Conservation (phyloP, 176 grass and related monocot species). For the Oryza meridionalis region DNA sequence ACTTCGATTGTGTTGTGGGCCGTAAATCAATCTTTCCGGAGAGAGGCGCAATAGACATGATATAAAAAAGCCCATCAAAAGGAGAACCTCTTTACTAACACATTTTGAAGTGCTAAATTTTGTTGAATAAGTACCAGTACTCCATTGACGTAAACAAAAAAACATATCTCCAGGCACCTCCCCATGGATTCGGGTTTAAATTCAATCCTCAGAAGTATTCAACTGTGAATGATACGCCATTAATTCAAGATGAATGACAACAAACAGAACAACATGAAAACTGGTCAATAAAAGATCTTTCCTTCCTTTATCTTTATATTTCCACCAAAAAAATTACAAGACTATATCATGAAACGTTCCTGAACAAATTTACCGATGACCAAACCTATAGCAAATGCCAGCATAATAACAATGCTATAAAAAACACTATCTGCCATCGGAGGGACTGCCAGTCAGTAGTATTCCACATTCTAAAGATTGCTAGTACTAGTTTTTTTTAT, state of each 20-base stretch:
- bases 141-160: too few species aligned
- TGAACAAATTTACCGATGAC: constrained; percentile 39
- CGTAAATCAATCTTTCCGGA: too few species aligned
- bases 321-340: constrained; percentile 23
- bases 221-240: not conserved
- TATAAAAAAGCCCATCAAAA: too few species aligned
- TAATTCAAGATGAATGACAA: not conserved
- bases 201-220: not conserved
- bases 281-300: not conserved
- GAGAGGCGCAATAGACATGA: too few species aligned
- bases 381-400: constrained; percentile 25
- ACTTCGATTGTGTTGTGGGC: too few species aligned
- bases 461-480: constrained; percentile 40
- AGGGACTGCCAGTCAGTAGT: constrained; percentile 19
- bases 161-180: too few species aligned
- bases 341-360: constrained; percentile 30
- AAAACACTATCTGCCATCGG: constrained; percentile 16
- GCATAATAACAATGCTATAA: constrained; percentile 19
- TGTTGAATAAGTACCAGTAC: too few species aligned
- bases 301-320: constrained; percentile 37
- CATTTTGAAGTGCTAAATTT: too few species aligned
- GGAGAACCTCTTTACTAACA: too few species aligned
- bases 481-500: constrained; percentile 10
- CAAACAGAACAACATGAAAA: not conserved
- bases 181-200: too few species aligned